phyloP scores from a whole-genome alignment of 116 monocot genomes.

The Thalassia testudinum region DNA sequence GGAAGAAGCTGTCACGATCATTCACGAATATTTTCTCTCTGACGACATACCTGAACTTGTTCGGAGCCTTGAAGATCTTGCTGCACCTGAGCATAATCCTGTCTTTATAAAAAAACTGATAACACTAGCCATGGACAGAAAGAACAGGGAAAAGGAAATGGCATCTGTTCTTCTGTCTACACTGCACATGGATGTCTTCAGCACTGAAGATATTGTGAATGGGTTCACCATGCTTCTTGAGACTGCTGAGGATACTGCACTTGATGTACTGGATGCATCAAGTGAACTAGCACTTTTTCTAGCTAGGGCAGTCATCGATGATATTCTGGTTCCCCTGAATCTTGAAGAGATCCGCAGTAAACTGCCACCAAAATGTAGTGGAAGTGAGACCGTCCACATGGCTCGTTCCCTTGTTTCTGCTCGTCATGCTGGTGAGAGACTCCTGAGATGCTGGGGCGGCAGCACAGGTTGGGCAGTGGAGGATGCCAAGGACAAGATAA shows the following conservation, averaged over 20 bases:
- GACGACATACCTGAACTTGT: constrained; percentile 83
- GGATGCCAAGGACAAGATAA: constrained; percentile 82
- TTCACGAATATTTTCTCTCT: constrained; percentile 74
- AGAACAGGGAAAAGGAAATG: constrained; percentile 87
- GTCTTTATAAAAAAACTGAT: constrained; percentile 78
- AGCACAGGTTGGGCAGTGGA: constrained; percentile 87
- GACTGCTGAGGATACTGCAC: constrained; percentile 63
- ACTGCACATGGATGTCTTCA: constrained; percentile 50
- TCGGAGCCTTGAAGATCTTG: constrained; percentile 56
- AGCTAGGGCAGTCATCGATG: constrained; percentile 85
- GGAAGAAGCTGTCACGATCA: constrained; percentile 57
- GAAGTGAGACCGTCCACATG: constrained; percentile 59
- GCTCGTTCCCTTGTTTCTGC: constrained; percentile 54
- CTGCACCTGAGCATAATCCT: constrained; percentile 48
- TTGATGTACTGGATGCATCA: constrained; percentile 75
- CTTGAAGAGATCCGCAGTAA: constrained; percentile 51
- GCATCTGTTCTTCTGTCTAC: constrained; percentile 67
- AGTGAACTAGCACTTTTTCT: constrained; percentile 74
- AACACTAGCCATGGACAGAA: constrained; percentile 77
- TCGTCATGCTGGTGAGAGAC: constrained; percentile 75
- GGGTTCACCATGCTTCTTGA: constrained; percentile 76
- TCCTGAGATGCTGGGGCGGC: constrained; percentile 88
- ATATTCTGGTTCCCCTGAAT: constrained; percentile 51
- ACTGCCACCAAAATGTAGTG: constrained; percentile 54
- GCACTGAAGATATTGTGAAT: constrained; percentile 52